Base-by-base conservation (phyloP, 140 eudicot genomes). In the Stevia rebaudiana region DNA sequence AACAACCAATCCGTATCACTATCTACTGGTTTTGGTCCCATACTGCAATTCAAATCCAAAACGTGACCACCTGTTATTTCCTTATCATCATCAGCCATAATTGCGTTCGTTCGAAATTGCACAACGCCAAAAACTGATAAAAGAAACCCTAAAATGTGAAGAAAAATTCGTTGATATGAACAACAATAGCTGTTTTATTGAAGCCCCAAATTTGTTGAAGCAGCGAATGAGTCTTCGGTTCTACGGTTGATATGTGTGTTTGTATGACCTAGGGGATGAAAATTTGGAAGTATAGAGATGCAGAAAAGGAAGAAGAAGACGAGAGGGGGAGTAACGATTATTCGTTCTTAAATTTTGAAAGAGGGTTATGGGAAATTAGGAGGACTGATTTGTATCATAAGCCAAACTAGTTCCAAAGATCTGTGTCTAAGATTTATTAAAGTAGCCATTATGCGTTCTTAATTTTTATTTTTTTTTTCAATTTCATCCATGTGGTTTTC, bases 81-180 rank as follows among this genome's bases (percentile, higher is more conserved):
- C 37, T 31, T 46, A 31, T 65, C 54, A 31, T 59, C 54, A 36
- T 70, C 71, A 49, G 23, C 63, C 83, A 74, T 79, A 57, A 31
- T 61, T 46, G n/a, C 28, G 58, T 63, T 52, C 7, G 41, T 41
- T 42, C 58, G 19, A 19, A 60, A 35, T 19, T n/a, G 11, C 11
- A 69, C 24, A 33, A 55, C 21, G 49, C 21, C 65, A 47, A 36
- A n/a, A 64, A 44, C 6, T 6, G 19, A 18, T 31, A 44, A 46
- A 10, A 13, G 15, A 55, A 73, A 55, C 64, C 78, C 54, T 31
- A 33, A 73, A 73, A 41, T 44, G 33, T 19, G 15, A 53, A 40
- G 58, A 12, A 3, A 18, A 25, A 53, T 63, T 39, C 13, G 19
- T 63, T 42, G 65, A 53, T 71, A 37, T 50, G 56, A 60, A 48